Base-by-base conservation (phyloP, 306 rosid genomes). In the Datisca glomerata region DNA sequence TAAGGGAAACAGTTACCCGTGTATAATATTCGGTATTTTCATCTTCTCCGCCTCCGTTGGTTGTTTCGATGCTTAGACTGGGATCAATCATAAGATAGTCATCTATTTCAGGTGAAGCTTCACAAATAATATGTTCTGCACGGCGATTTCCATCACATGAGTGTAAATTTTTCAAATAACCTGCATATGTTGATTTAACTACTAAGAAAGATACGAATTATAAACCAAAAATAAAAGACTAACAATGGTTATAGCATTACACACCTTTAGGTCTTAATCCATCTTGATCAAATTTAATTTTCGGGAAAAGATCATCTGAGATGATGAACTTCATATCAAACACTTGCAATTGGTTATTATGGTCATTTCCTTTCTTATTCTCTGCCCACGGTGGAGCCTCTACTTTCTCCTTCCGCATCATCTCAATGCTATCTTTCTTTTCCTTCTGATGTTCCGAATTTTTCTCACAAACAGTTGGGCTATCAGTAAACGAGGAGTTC, bases 251-350 rank as follows among this genome's bases (percentile, higher is more conserved):
- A 18, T 24, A 52, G 18, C 34, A 46, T 43, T 27, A 43, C 57
- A 43, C 57, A 85, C 93, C 93, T 63, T 13, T 64, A 21, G 50
- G 51, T 25, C 41, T 60, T 41, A n/a, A 58, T 63, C 29, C 42
- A 63, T 21, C 55, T 59, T 47, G 57, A 28, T 43, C 39, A 3
- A 47, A 32, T 12, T 54, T 47, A 8, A 41, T 53, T 19, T 48
- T 25, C 8, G 36, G 37, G 53, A 43, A 34, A 64, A 16, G 38
- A 63, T 42, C 34, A 39, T 36, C 21, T 32, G 57, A 55, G 44
- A 53, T 37, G 17, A n/a, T 46, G 47, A 6, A 20, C 44, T 53
- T 54, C 46, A 61, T 37, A 35, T 51, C 61, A 28, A 34, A 14
- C 51, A 14, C 20, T 10, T 24, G 59, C 49, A 48, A 41, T 37